phyloP scores from a whole-genome alignment of 2,329 filamentous ascomycete species.

The Aspergillus ustus region DNA sequence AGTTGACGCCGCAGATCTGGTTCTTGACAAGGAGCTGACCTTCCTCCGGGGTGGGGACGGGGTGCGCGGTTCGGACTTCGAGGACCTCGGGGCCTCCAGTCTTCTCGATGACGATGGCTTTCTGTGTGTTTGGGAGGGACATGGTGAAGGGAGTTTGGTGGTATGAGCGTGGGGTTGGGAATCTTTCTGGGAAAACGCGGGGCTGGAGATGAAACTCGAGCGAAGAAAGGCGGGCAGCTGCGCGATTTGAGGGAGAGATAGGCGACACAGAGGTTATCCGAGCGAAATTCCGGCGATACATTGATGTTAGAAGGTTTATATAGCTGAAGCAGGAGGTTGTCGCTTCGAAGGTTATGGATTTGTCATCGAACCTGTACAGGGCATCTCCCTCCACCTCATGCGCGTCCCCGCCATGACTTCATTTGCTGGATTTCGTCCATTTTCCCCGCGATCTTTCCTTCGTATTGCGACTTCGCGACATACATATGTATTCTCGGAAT shows the following conservation, averaged over 20 bases:
- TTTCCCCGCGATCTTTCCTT: conserved; percentile 6
- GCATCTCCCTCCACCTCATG: neutral
- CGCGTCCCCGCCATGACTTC: neutral
- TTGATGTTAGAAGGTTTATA: neutral
- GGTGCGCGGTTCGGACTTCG: conserved; percentile 70
- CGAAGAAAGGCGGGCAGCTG: conserved; percentile 13
- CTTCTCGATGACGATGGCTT: conserved; percentile 72
- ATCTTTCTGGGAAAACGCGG: conserved; percentile 16
- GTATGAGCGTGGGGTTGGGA: conserved; percentile 9
- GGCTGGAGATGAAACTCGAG: conserved; percentile 8
- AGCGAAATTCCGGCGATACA: conserved; percentile 6
- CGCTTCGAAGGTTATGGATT: conserved; percentile 8
- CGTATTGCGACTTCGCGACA: neutral
- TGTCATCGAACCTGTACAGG: conserved; percentile 11
- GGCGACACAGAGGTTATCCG: conserved; percentile 5
- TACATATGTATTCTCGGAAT: neutral
- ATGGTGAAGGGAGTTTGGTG: conserved; percentile 43
- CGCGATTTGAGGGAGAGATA: conserved; percentile 5
- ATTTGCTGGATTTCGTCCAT: neutral
- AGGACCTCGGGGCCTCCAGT: conserved; percentile 74
- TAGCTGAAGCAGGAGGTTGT: neutral
- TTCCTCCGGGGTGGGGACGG: conserved; percentile 70
- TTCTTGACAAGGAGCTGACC: conserved; percentile 81
- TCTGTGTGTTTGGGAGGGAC: conserved; percentile 66
- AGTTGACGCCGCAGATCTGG: conserved; percentile 80